Evolutionary conservation across 345 rosid genomes (phyloP), one percentile per base, ranked within the genome.

Genomic region (Camelina hispida): DNA sequence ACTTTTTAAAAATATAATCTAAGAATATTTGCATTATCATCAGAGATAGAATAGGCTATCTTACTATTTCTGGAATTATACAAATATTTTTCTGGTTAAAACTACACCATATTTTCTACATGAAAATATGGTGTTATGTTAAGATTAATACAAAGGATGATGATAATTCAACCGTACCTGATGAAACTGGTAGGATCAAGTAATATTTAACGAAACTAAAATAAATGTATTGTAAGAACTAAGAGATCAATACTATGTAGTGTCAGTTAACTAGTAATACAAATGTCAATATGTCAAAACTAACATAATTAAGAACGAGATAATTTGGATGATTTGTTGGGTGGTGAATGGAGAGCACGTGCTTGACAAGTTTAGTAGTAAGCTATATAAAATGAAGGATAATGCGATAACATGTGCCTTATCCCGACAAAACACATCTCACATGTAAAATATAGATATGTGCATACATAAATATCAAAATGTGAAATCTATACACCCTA

Each of bases 321-420:
- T 37, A 50, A 66, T 15, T 15, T 56, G 73, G 72, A 42, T 71
- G 68, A 65, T 65, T 65, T 78, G 77, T 59, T 72, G 77, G 43
- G 59, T 59, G 69, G 37, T 66, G 73, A 66, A 72, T 78, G 77
- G 81, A 72, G 22, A 40, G 81, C 81, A 78, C 81, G 81, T 78
- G 81, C 69, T 72, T 72, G 38, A 51, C 42, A 72, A 72, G 81
- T 72, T 28, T 78, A 78, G 64, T 66, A 72, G 37, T 34, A 34
- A 78, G 65, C 73, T 78, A 9, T 42, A 30, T 62, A 66, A 76
- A 72, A 65, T 72, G 58, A 60, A 66, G 81, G 81, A 72, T 78
- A 78, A 72, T 78, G 69, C 73, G 73, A 51, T 66, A 72, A 78
- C 81, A 78, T 78, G 81, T 66, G 81, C 81, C 62, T 78, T 43